Percentiles rank a stretch among this genome's conserved stretches.
Evolutionary conservation across 2,329 filamentous ascomycete species (phyloP).

Genomic region (Apiospora rasikravindrae): DNA sequence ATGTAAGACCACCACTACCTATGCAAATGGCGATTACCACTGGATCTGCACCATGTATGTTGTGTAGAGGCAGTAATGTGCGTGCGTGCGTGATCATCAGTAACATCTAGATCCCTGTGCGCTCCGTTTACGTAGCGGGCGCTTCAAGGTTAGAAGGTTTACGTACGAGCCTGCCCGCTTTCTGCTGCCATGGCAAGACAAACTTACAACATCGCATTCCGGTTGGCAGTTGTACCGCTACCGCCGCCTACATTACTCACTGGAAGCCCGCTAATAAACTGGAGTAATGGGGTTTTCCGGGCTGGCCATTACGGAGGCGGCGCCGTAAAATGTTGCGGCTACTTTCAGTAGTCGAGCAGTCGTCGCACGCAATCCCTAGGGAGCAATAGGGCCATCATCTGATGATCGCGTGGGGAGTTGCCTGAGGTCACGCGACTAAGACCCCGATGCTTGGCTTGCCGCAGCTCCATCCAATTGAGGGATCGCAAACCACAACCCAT

Average conservation of each 20-base stretch:
- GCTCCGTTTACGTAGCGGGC: conserved; percentile 11
- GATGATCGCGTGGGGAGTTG: conserved; percentile 19
- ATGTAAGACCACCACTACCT: not conserved
- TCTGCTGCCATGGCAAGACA: conserved; percentile 10
- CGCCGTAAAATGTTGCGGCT: not conserved
- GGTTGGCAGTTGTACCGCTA: not conserved
- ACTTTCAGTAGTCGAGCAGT: not conserved
- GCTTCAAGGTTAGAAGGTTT: conserved; percentile 12
- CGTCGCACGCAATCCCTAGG: not conserved
- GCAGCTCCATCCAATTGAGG: not conserved
- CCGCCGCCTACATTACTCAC: not conserved
- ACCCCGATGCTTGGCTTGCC: conserved; percentile 3
- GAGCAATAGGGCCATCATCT: not conserved
- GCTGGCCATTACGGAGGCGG: not conserved
- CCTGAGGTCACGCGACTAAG: conserved; percentile 19
- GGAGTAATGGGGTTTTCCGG: conserved; percentile 6
- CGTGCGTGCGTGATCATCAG: conserved; percentile 7
- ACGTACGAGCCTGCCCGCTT: not conserved
- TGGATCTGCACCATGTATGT: not conserved
- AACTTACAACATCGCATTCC: conserved; percentile 10
- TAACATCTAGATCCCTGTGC: conserved; percentile 2
- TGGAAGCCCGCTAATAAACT: not conserved
- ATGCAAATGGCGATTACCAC: not conserved
- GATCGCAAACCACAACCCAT: not conserved
- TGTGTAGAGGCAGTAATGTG: not conserved